phyloP scores from a whole-genome alignment of 768 basidiomycete genomes.

The Suillus clintonianus region DNA sequence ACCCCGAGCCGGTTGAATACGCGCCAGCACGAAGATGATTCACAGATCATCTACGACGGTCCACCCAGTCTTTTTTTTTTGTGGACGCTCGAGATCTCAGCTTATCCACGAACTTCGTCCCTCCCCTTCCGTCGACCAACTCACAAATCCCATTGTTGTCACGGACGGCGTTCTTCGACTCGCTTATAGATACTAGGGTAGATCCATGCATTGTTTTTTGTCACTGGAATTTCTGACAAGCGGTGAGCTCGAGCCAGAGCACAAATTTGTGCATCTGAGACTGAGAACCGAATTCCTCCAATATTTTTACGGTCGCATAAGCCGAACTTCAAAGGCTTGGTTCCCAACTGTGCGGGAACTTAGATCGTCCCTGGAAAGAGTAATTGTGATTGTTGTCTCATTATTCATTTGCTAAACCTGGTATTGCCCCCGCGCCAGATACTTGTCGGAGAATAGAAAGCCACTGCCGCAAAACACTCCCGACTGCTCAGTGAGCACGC shows the following conservation, averaged over 20 bases:
- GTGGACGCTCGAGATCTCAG: not conserved
- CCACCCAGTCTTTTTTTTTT: not conserved
- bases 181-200: not conserved
- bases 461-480: not conserved
- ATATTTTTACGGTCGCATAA: no score
- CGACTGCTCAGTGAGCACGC: not conserved
- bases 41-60: not conserved
- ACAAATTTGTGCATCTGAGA: not conserved
- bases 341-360: no score
- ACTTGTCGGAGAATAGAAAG: not conserved
- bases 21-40: not conserved
- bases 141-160: not conserved
- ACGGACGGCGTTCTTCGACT: not conserved
- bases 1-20: not conserved
- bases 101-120: not conserved
- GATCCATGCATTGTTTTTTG: not conserved
- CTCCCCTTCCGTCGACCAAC: not conserved
- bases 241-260: not conserved
- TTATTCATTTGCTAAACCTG: not conserved
- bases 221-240: not conserved
- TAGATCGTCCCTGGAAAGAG: no score
- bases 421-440: not conserved
- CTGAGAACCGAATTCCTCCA: not conserved
- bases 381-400: not conserved
- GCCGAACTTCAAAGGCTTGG: no score